These are phyloP conservation scores for Elsinoe australis DNA, from an alignment of 2,329 filamentous ascomycete species.

Conservation along the genomic window DNA sequence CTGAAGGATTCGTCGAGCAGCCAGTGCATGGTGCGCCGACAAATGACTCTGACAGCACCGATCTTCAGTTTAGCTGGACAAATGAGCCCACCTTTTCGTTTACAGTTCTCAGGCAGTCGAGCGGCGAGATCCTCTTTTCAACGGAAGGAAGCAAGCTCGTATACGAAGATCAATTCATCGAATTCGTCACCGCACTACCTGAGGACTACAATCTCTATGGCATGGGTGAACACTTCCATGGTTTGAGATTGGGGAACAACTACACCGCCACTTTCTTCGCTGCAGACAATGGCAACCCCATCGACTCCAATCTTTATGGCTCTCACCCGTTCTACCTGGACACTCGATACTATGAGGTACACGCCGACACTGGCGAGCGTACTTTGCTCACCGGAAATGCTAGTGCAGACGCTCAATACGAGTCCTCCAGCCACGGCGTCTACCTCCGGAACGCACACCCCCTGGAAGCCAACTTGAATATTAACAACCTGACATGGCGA, in stretches of 20 bases:
- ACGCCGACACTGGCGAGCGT: constrained; percentile 40
- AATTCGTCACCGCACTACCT: constrained; percentile 59
- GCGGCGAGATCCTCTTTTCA: constrained; percentile 59
- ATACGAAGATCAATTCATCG: constrained; percentile 71
- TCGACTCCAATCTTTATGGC: constrained; percentile 64
- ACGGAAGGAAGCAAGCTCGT: constrained; percentile 58
- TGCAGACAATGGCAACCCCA: constrained; percentile 59
- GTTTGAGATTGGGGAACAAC: constrained; percentile 64
- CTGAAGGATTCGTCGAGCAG: constrained; percentile 54
- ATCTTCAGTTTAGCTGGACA: constrained; percentile 48
- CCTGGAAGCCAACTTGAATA: constrained; percentile 61
- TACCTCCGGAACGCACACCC: constrained; percentile 62
- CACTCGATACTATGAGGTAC: constrained; percentile 62
- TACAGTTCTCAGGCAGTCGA: constrained; percentile 50
- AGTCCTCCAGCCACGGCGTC: constrained; percentile 65
- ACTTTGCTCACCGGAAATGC: constrained; percentile 49
- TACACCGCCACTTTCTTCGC: constrained; percentile 61
- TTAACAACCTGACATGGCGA: constrained; percentile 62
- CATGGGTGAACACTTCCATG: constrained; percentile 65
- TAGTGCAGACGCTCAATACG: constrained; percentile 48
- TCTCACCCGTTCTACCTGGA: constrained; percentile 73
- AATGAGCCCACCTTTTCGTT: constrained; percentile 53
- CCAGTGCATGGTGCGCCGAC: constrained; percentile 41
- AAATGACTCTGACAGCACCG: constrained; percentile 35
- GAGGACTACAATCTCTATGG: constrained; percentile 70